Evolutionary conservation across 1,284 basidiomycete species (phyloP).

Genomic region (Fistulina hepatica): DNA sequence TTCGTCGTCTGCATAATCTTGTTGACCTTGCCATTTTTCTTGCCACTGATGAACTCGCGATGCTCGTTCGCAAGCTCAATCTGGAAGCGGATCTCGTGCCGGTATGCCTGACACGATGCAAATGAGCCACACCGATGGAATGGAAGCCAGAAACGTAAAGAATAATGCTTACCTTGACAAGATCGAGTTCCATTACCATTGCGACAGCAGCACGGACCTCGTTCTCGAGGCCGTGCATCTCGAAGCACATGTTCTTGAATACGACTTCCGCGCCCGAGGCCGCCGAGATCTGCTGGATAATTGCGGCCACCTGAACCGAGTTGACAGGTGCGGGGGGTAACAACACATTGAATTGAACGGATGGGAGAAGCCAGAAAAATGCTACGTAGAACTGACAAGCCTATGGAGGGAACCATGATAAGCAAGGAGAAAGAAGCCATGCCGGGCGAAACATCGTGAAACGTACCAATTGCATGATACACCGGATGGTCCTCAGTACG

Average conservation of each 20-base stretch:
- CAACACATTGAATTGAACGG: slow-evolving; percentile 88
- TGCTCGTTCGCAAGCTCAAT: slow-evolving; percentile 98
- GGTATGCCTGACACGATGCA: slow-evolving; percentile 74
- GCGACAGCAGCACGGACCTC: slow-evolving; percentile 83
- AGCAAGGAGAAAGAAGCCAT: slow-evolving; percentile 8
- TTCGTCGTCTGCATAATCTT: slow-evolving; percentile 96
- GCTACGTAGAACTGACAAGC: slow-evolving; percentile 95
- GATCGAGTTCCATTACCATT: slow-evolving; percentile 83
- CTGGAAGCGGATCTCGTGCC: slow-evolving; percentile 97
- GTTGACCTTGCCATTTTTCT: slow-evolving; percentile 98
- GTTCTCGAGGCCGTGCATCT: slow-evolving; percentile 91
- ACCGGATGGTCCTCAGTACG: slow-evolving; percentile 90
- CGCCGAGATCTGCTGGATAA: slow-evolving; percentile 82
- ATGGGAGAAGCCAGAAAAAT: slow-evolving; percentile 91
- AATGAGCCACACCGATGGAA: slow-evolving; percentile 8
- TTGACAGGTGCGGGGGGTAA: slow-evolving; percentile 77
- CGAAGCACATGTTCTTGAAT: slow-evolving; percentile 96
- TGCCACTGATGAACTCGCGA: slow-evolving; percentile 95
- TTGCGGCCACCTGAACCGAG: slow-evolving; percentile 71
- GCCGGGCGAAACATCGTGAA: slow-evolving; percentile 1
- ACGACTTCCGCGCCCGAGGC: slow-evolving; percentile 89
- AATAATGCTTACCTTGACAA: slow-evolving; percentile 62
- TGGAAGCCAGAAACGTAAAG: slow-evolving; percentile 1
- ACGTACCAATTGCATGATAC: slow-evolving; percentile 89
- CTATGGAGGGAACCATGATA: slow-evolving; percentile 34